Conservation (phyloP, 345 rosid species). For the Salix caprea region DNA sequence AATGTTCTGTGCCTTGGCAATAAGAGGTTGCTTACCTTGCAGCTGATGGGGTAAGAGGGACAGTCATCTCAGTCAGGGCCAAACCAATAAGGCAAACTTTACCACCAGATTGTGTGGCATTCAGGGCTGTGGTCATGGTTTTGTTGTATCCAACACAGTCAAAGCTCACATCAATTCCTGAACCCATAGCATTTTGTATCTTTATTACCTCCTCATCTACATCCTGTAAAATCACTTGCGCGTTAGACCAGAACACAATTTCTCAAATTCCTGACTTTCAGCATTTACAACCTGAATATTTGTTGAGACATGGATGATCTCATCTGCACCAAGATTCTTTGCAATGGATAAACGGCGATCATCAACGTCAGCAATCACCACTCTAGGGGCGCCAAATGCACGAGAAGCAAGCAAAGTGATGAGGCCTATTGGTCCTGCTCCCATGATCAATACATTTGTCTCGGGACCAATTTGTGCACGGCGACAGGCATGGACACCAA, state of each 20-base stretch:
- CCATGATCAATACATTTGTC: constrained; percentile 71
- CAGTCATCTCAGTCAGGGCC: constrained; percentile 76
- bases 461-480: constrained; percentile 75
- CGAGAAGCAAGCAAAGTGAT: constrained; percentile 80
- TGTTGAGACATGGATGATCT: constrained; percentile 56
- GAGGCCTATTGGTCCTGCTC: constrained; percentile 91
- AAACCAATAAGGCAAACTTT: constrained; percentile 94
- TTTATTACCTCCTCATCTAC: constrained; percentile 55
- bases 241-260: background rate
- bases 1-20: background rate
- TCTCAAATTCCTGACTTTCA: no score
- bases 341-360: constrained; percentile 72
- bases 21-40: constrained; percentile 47
- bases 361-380: constrained; percentile 73
- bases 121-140: constrained; percentile 84
- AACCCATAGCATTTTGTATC: constrained; percentile 59
- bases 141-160: constrained; percentile 90
- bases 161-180: constrained; percentile 60
- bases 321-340: constrained; percentile 68
- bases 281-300: constrained; percentile 43
- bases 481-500: constrained; percentile 88
- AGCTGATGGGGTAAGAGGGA: constrained; percentile 86
- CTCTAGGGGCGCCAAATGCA: constrained; percentile 86
- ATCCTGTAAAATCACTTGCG: constrained; percentile 38
- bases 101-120: constrained; percentile 73